Conservation (phyloP, 805 yeast genomes). For the Barnettozyma sucrosica region DNA sequence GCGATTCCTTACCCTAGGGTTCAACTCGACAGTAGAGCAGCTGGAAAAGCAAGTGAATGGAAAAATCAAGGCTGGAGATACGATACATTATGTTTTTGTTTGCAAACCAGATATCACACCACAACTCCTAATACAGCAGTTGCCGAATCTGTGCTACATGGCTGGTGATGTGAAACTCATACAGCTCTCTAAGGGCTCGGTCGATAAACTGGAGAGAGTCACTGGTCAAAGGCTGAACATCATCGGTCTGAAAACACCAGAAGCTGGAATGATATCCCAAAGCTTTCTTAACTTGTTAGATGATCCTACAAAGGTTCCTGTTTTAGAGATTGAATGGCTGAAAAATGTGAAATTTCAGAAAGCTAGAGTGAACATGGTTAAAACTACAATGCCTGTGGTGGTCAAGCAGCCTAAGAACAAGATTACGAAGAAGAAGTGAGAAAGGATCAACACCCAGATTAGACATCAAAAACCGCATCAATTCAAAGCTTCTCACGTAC, state of each 20-base stretch:
- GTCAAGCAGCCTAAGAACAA: conserved; percentile 21
- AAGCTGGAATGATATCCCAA: conserved; percentile 14
- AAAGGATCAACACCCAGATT: background rate
- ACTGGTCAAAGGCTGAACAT: conserved; percentile 32
- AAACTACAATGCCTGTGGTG: conserved; percentile 42
- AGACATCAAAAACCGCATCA: background rate
- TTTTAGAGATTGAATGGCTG: conserved; percentile 43
- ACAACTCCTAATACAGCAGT: conserved; percentile 43
- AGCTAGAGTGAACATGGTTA: conserved; percentile 37
- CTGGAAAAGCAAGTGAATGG: conserved; percentile 39
- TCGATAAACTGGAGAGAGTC: conserved; percentile 26
- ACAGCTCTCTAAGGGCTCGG: conserved; percentile 47
- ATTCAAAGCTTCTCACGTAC: background rate
- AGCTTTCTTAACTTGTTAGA: conserved; percentile 26
- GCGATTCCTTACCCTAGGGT: conserved; percentile 38
- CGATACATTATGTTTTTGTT: conserved; percentile 41
- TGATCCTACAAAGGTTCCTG: conserved; percentile 23
- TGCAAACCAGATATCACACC: conserved; percentile 54
- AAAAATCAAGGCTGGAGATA: conserved; percentile 10
- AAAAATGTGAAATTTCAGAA: conserved; percentile 29
- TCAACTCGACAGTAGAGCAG: conserved; percentile 46
- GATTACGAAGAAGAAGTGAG: background rate
- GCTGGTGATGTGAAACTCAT: conserved; percentile 48
- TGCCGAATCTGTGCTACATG: conserved; percentile 50
- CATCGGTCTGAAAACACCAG: conserved; percentile 20